These are phyloP conservation scores for Fusarium xyrophilum DNA, from an alignment of 2,329 filamentous ascomycete genomes.

Conservation along the genomic window DNA sequence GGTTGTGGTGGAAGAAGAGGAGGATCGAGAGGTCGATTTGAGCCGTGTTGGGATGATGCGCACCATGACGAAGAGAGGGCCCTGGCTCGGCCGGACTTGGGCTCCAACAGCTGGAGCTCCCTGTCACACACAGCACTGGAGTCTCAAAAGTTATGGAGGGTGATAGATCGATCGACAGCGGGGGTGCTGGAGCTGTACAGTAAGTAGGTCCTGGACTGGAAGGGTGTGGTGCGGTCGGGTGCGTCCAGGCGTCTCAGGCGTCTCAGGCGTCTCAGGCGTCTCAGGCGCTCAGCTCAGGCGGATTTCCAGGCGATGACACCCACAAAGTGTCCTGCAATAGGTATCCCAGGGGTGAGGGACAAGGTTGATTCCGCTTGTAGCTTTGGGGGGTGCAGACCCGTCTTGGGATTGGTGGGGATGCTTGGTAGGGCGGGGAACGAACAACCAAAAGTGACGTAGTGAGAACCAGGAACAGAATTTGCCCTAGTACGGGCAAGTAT, in stretches of 20 bases:
- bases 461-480: slow-evolving; percentile 8
- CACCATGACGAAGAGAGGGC: slow-evolving; percentile 53
- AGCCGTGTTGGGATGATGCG: slow-evolving; percentile 64
- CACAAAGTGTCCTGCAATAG: slow-evolving; percentile 16
- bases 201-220: background rate
- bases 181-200: slow-evolving; percentile 16
- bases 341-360: slow-evolving; percentile 3
- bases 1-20: slow-evolving; percentile 47
- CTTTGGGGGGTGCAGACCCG: background rate
- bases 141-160: background rate
- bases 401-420: slow-evolving; percentile 21
- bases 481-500: background rate
- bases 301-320: slow-evolving; percentile 24
- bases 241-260: slow-evolving; percentile 2
- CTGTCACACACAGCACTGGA: background rate
- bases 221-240: background rate
- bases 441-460: slow-evolving; percentile 27
- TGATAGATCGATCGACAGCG: slow-evolving; percentile 31
- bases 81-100: slow-evolving; percentile 15
- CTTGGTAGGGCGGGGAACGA: slow-evolving; percentile 20
- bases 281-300: slow-evolving; percentile 25
- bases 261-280: too few relatives aligned
- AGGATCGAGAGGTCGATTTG: slow-evolving; percentile 51
- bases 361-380: slow-evolving; percentile 5
- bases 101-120: slow-evolving; percentile 17